Evolutionary conservation across 495 filamentous ascomycete genomes (phyloP), one percentile per base, ranked within the genome.

Genomic region (Aspergillus sclerotiicarbonarius): DNA sequence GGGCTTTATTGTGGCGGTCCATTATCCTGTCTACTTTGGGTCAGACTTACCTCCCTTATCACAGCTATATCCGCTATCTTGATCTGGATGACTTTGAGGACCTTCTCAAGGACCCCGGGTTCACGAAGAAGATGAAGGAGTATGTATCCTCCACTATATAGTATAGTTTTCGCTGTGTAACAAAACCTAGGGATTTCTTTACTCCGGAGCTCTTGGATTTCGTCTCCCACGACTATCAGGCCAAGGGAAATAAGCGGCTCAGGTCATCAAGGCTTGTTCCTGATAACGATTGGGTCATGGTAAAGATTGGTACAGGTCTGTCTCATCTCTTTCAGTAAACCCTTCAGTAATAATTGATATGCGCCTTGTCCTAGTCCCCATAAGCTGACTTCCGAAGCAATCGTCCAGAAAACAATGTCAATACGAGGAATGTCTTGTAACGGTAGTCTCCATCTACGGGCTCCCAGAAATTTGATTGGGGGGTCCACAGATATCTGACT

Each of bases 1-100:
- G 84, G 76, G 78, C 84, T 13, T 74, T 82, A 5, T 70, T 89
- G 33, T 92, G 90, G 90, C 78, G 81, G 33, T 86, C 86, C 7
- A 81, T 91, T 50, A 80, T 89, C 53, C 71, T 84, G 7, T 92
- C 89, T 2, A 84, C 84, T 57, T 53, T 88, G 30, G 82, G 78
- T 10, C 69, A 77, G 58, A 90, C 89, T 0, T 71, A 80, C 30
- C 87, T 83, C 58, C 87, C 87, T 0, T 92, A 93, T 61, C 87
- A 82, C 62, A 76, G 78, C 32, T 90, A 87, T 68, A 80, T 91
- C 45, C 82, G 82, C 30, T 66, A 75, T 20, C 71, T 93, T 29
- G 80, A 87, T 61, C 74, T 90, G 1, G 70, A 81, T 56, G 84
- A 86, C 59, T 74, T 92, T 4, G 60, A 72, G 35, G 64, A 82